These are phyloP conservation scores for Piper betle DNA, from an alignment of 164 flowering plant genomes.

Conservation along the genomic window DNA sequence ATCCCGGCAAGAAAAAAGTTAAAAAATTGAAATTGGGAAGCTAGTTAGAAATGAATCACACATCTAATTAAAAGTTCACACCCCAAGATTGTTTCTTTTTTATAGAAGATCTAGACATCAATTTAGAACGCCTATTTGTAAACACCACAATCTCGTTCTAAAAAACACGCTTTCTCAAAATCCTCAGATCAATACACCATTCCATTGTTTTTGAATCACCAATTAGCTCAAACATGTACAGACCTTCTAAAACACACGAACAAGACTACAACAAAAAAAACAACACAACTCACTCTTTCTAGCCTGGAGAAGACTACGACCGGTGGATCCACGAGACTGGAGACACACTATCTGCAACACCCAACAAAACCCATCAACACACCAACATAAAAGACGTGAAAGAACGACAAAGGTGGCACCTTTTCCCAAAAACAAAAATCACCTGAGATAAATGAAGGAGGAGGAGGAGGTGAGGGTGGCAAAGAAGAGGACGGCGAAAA, in stretches of 20 bases:
- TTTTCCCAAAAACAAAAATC: not conserved
- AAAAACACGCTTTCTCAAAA: no score
- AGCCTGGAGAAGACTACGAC: constrained; percentile 44
- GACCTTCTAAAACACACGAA: not conserved
- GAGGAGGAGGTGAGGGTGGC: constrained; percentile 16
- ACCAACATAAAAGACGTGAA: not conserved
- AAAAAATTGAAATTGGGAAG: no score
- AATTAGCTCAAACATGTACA: not conserved
- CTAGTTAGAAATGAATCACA: no score
- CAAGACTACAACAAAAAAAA: not conserved
- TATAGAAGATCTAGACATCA: no score
- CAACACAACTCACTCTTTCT: constrained; percentile 17
- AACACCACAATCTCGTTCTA: no score
- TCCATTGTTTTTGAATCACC: no score
- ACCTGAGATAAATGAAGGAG: constrained; percentile 31
- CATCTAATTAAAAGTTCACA: no score
- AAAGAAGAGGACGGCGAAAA: constrained; percentile 17
- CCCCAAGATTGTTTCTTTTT: no score
- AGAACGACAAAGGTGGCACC: not conserved
- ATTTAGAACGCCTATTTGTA: no score
- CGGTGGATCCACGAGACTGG: constrained; percentile 17
- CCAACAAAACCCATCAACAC: not conserved
- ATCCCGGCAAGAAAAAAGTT: no score
- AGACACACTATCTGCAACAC: constrained; percentile 26
- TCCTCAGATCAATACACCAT: not conserved